Percentiles rank a stretch among this genome's conserved stretches.
Conservation (phyloP, 441 rosid species). For the Euphorbia corollata region DNA sequence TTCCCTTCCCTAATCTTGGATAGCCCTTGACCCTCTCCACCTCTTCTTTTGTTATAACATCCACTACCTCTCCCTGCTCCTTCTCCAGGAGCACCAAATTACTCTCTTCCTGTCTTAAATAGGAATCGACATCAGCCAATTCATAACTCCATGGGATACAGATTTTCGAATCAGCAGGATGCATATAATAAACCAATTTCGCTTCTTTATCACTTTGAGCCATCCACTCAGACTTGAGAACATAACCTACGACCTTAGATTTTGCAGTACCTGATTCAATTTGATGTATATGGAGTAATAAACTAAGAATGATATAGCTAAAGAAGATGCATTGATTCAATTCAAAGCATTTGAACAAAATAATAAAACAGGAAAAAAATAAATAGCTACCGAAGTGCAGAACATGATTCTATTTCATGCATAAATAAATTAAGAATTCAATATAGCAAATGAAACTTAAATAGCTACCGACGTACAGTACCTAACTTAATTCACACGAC, state of each 20-base stretch:
- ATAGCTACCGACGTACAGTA: not conserved
- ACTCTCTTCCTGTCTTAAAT: constrained; percentile 34
- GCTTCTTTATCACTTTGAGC: constrained; percentile 36
- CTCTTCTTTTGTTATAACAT: constrained; percentile 58
- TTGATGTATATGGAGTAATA: too few relatives aligned
- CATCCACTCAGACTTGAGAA: constrained; percentile 48
- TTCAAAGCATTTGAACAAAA: too few relatives aligned
- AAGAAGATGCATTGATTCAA: too few relatives aligned
- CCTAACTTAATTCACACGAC: not conserved
- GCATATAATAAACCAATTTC: constrained; percentile 50
- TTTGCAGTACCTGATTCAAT: constrained; percentile 31
- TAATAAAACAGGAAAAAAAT: too few relatives aligned
- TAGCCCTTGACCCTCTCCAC: constrained; percentile 62
- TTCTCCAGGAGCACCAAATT: constrained; percentile 54
- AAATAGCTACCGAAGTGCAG: too few relatives aligned
- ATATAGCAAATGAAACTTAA: not conserved
- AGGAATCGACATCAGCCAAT: constrained; percentile 37
- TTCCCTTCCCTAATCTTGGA: constrained; percentile 59
- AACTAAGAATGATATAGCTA: too few relatives aligned
- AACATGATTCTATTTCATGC: too few relatives aligned
- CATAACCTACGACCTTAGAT: constrained; percentile 57
- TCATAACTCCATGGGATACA: constrained; percentile 49
- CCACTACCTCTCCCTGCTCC: constrained; percentile 53
- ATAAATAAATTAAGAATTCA: not conserved
- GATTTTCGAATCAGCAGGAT: constrained; percentile 34